phyloP scores from a whole-genome alignment of 371 early-diverging fungal genomes.

The Syncephalis fuscata region DNA sequence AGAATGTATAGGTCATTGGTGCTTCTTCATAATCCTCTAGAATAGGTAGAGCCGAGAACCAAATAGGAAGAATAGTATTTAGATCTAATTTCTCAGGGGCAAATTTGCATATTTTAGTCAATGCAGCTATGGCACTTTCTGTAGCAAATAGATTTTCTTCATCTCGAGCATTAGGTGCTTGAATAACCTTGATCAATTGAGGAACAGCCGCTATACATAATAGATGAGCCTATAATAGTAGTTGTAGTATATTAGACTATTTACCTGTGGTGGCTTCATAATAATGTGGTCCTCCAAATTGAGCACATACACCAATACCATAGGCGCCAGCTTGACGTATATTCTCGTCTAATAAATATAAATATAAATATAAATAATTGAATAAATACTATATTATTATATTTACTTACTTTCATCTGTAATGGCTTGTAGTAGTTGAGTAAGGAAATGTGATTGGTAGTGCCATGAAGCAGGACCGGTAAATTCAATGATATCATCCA shows the following conservation, averaged over 20 bases:
- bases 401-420: conserved; percentile 23
- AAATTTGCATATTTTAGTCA: conserved; percentile 71
- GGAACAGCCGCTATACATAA: conserved; percentile 24
- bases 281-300: conserved; percentile 64
- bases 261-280: conserved; percentile 28
- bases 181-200: conserved; percentile 41
- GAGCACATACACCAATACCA: conserved; percentile 77
- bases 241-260: conserved; percentile 11
- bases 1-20: conserved; percentile 51
- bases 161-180: conserved; percentile 38
- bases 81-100: conserved; percentile 34
- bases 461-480: conserved; percentile 59
- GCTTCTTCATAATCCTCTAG: conserved; percentile 78
- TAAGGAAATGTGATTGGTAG: conserved; percentile 56
- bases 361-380: background rate
- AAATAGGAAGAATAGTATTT: conserved; percentile 44
- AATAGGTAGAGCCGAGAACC: conserved; percentile 71
- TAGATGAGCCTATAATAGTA: background rate
- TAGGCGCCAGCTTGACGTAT: conserved; percentile 87
- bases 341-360: conserved; percentile 18
- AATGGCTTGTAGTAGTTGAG: conserved; percentile 38
- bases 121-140: conserved; percentile 79
- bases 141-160: conserved; percentile 65
- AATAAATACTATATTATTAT: background rate
- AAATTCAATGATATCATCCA: conserved; percentile 81